Percentiles rank a stretch among this genome's conserved stretches.
These are phyloP conservation scores for Chrysopogon serrulatus DNA, from an alignment of 176 grass and related monocot species.

Conservation along the genomic window DNA sequence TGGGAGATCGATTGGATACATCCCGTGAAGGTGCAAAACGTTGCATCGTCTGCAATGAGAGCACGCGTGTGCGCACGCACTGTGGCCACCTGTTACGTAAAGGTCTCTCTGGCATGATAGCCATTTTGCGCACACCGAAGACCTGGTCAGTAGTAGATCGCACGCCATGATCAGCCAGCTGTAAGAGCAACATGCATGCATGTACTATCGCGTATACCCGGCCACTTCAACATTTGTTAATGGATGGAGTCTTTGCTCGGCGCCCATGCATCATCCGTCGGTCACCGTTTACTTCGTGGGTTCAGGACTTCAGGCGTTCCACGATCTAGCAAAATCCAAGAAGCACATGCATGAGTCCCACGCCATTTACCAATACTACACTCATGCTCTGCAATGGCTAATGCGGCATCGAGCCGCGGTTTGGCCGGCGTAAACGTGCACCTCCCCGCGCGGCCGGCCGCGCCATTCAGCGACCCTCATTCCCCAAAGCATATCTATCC, in stretches of 20 bases:
- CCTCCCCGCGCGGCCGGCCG: neutral
- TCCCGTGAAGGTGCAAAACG: neutral
- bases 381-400: neutral
- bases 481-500: conserved; percentile 23
- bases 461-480: neutral
- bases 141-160: neutral
- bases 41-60: neutral
- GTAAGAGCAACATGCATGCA: neutral
- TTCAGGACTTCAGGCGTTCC: too few species aligned
- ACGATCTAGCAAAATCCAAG: neutral
- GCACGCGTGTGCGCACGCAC: neutral
- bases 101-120: neutral
- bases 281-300: neutral
- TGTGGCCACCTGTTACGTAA: neutral
- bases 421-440: conserved; percentile 6
- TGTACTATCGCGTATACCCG: neutral
- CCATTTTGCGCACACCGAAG: neutral
- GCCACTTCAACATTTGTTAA: neutral
- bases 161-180: neutral
- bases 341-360: neutral
- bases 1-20: neutral
- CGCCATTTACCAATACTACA: neutral
- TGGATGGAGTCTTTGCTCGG: neutral
- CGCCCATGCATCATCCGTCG: neutral
- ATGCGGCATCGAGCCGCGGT: neutral